These are phyloP conservation scores for Monilinia vaccinii-corymbosi DNA, from an alignment of 2,329 filamentous ascomycete species.

Conservation along the genomic window DNA sequence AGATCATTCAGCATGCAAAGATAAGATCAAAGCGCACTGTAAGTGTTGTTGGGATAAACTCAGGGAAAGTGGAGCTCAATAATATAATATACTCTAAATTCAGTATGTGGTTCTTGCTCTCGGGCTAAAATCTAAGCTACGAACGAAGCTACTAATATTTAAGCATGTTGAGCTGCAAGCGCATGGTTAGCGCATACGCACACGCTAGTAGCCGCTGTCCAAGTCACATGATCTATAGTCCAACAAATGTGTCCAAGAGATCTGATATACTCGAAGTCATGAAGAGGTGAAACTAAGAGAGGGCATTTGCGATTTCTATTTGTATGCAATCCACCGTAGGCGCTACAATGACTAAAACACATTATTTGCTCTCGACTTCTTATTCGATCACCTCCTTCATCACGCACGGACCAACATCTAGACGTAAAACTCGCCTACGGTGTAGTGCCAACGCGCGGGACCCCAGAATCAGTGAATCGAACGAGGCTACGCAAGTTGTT, in stretches of 20 bases:
- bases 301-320: neutral
- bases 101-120: too few relatives aligned
- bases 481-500: neutral
- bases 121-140: too few relatives aligned
- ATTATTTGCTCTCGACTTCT: neutral
- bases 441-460: too few relatives aligned
- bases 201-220: too few relatives aligned
- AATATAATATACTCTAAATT: too few relatives aligned
- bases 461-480: neutral
- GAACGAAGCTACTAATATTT: too few relatives aligned
- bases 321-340: neutral
- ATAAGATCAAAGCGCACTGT: neutral
- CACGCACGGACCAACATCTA: neutral
- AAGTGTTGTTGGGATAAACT: too few relatives aligned
- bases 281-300: neutral
- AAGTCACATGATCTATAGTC: too few relatives aligned
- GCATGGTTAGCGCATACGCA: too few relatives aligned
- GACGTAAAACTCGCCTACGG: neutral
- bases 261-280: neutral
- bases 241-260: too few relatives aligned
- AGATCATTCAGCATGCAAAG: neutral
- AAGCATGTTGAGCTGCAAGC: too few relatives aligned
- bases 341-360: neutral
- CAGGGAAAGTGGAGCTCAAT: too few relatives aligned
- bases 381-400: neutral